Evolutionary conservation across 805 yeast genomes (phyloP).

Genomic region (Metschnikowia koreensis): DNA sequence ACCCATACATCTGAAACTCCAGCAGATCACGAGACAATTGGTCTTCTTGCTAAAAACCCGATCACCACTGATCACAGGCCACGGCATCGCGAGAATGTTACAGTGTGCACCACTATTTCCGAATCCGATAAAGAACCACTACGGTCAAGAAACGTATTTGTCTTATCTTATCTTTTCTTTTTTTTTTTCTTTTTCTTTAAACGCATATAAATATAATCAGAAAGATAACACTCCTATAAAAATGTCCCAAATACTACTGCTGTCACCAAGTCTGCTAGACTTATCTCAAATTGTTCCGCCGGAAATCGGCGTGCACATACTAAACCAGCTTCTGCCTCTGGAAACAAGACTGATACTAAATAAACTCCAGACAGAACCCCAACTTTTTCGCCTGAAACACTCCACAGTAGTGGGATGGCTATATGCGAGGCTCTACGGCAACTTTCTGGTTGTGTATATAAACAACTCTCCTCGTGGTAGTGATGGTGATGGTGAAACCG

Average conservation of each 20-base stretch:
- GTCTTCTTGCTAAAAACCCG: not conserved
- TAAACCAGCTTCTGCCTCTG: constrained; percentile 11
- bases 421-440: constrained; percentile 10
- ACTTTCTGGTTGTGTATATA: constrained; percentile 10
- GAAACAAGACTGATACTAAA: constrained; percentile 2
- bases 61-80: not conserved
- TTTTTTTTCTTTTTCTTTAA: too few relatives aligned
- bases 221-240: too few relatives aligned
- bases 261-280: not conserved
- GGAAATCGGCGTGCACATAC: constrained; percentile 13
- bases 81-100: not conserved
- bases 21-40: not conserved
- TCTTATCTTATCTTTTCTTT: too few relatives aligned
- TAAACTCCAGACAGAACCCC: not conserved
- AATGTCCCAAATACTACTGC: not conserved
- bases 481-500: not conserved
- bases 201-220: too few relatives aligned
- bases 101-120: not conserved
- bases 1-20: not conserved
- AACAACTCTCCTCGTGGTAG: constrained; percentile 1
- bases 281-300: constrained; percentile 9
- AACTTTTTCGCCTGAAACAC: not conserved
- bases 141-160: too few relatives aligned
- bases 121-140: not conserved
- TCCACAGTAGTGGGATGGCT: constrained; percentile 5